These are phyloP conservation scores for Chalciporus piperatoides DNA, from an alignment of 1,284 basidiomycete species.

Conservation along the genomic window DNA sequence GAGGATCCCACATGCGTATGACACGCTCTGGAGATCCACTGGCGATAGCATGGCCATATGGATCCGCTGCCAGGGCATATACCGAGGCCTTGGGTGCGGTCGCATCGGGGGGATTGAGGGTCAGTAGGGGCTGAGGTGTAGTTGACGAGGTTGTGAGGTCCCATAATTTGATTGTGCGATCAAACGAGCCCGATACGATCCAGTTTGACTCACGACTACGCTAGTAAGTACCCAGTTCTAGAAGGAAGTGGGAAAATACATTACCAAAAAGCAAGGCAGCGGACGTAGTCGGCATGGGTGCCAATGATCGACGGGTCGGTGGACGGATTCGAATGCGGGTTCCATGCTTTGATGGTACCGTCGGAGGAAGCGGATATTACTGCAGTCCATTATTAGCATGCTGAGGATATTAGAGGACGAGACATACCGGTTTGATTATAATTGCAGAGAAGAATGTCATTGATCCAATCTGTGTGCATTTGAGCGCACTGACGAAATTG, in stretches of 20 bases:
- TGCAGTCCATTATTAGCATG: constrained; percentile 26
- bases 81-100: constrained; percentile 71
- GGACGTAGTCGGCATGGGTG: constrained; percentile 90
- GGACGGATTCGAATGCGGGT: constrained; percentile 63
- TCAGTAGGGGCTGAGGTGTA: constrained; percentile 47
- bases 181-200: constrained; percentile 94
- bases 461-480: constrained; percentile 93
- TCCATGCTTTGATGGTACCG: constrained; percentile 93
- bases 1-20: constrained; percentile 90
- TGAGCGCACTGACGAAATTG: constrained; percentile 82
- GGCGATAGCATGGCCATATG: constrained; percentile 77
- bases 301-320: constrained; percentile 72
- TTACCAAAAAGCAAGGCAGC: constrained; percentile 78
- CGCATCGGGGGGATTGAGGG: constrained; percentile 58
- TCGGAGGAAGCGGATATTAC: constrained; percentile 96
- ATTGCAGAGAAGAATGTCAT: constrained; percentile 92
- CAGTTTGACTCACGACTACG: constrained; percentile 71
- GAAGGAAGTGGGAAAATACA: not conserved
- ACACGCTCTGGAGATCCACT: constrained; percentile 91
- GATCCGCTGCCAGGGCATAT: constrained; percentile 77
- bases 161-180: constrained; percentile 93
- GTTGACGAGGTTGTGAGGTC: constrained; percentile 58
- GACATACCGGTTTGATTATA: constrained; percentile 80
- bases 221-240: constrained; percentile 17
- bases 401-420: not conserved